Percentiles rank a stretch among this genome's conserved stretches.
Conservation (phyloP, 352 stramenopile genomes). For the Globisporangium ultimum region DNA sequence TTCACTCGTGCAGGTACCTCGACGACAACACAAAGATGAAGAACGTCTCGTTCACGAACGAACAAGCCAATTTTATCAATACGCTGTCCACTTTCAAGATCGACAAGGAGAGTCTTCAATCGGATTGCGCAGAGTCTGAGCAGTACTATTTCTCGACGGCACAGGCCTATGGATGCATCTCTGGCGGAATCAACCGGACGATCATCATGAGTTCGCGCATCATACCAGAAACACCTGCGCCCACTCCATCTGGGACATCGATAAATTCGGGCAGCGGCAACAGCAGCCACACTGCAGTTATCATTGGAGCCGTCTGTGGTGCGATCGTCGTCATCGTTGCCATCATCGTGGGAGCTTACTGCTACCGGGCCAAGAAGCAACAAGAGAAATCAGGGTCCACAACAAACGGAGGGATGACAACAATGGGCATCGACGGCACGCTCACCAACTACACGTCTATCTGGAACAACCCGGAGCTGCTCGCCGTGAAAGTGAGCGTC, state of each 20-base stretch:
- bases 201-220: neutral
- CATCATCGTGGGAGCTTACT: neutral
- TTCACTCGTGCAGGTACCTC: neutral
- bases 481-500: conserved; percentile 28
- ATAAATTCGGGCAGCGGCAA: neutral
- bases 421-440: neutral
- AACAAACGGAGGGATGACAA: neutral
- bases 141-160: neutral
- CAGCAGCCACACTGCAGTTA: neutral
- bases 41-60: conserved; percentile 6
- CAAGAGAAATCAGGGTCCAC: neutral
- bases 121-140: neutral
- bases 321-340: neutral
- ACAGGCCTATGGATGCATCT: neutral
- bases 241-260: neutral
- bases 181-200: neutral
- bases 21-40: neutral
- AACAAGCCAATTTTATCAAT: conserved; percentile 9
- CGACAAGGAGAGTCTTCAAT: neutral
- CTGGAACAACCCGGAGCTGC: conserved; percentile 39
- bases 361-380: neutral
- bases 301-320: neutral
- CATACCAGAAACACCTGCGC: neutral
- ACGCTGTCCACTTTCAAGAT: neutral
- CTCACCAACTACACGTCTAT: conserved; percentile 13